Evolutionary conservation across 2,329 filamentous ascomycete species (phyloP), one percentile per base, ranked within the genome.

Genomic region (Aspergillus ochraceus): DNA sequence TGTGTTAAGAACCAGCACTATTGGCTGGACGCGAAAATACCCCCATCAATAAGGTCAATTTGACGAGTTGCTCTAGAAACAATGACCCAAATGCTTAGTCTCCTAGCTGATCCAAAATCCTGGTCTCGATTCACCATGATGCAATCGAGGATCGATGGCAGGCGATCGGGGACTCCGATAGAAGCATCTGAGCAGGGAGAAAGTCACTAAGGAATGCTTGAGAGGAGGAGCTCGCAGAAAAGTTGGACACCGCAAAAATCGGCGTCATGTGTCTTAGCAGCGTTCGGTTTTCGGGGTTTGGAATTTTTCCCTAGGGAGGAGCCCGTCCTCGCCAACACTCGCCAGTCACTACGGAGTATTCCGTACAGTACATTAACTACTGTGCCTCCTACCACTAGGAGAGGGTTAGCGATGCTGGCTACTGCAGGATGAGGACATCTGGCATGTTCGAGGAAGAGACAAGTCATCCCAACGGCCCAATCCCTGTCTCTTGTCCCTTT

Each of bases 381-480:
- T 49, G 59, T 42, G 12, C 55, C 30, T 54, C 26, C 49, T 58
- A 55, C 26, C 30, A 19, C 51, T 58, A 45, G 52, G 55, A 58
- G 47, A 12, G 57, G 50, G 19, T 54, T 58, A 55, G 55, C 47
- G 22, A 58, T 19, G 47, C 46, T 54, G 47, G 55, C 59, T 60
- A 60, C 55, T 60, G 59, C 55, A 58, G 46, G 42, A 24, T 47
- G 36, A 39, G 47, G 51, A 49, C 51, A 55, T 50, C 20, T 46
- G 51, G 47, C 54, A 55, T 50, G 47, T 26, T 22, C 45, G 39
- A 42, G 29, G 42, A 49, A 39, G 47, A 52, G 52, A 60, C 52
- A 49, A 57, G 49, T 58, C 59, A 52, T 39, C 47, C 39, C 59
- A 60, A 58, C 55, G 55, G 55, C 52, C 39, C 36, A 36, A 54